Percentiles rank a stretch among this genome's conserved stretches.
phyloP scores from a whole-genome alignment of 345 rosid species.

The Salix viminalis region DNA sequence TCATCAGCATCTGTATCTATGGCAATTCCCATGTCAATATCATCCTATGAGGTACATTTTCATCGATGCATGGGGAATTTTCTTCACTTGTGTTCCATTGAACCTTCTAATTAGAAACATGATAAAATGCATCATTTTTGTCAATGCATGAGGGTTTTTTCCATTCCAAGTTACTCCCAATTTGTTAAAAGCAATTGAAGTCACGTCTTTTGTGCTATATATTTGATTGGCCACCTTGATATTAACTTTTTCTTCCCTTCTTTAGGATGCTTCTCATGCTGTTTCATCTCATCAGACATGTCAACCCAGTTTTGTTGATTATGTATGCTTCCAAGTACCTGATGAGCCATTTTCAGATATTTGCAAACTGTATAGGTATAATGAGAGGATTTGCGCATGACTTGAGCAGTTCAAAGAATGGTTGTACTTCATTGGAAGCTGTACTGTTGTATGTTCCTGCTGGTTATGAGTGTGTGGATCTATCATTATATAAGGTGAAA shows the following conservation, averaged over 20 bases:
- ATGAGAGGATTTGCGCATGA: slow-evolving; percentile 49
- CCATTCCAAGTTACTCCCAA: neutral
- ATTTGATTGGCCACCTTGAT: neutral
- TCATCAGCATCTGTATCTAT: slow-evolving; percentile 33
- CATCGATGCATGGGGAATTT: neutral
- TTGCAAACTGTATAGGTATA: slow-evolving; percentile 55
- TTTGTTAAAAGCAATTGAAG: neutral
- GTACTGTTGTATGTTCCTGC: slow-evolving; percentile 55
- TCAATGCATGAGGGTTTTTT: no score
- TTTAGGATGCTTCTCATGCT: slow-evolving; percentile 41
- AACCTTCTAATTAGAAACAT: no score
- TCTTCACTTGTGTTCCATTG: neutral
- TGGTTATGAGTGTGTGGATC: slow-evolving; percentile 64
- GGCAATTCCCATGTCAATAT: slow-evolving; percentile 61
- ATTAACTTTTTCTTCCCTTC: slow-evolving; percentile 4
- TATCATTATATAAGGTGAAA: slow-evolving; percentile 78
- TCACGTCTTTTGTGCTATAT: neutral
- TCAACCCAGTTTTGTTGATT: slow-evolving; percentile 49
- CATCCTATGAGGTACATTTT: slow-evolving; percentile 61
- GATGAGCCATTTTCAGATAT: slow-evolving; percentile 41
- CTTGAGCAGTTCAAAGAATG: slow-evolving; percentile 29
- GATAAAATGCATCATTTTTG: no score
- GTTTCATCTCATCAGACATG: slow-evolving; percentile 28
- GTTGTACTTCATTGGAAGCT: slow-evolving; percentile 53
- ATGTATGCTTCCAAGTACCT: slow-evolving; percentile 61